A percentile compares a stretch with the other conserved stretches of the same genome.
phyloP scores from a whole-genome alignment of 768 basidiomycete species.

The Ramaria sp. region DNA sequence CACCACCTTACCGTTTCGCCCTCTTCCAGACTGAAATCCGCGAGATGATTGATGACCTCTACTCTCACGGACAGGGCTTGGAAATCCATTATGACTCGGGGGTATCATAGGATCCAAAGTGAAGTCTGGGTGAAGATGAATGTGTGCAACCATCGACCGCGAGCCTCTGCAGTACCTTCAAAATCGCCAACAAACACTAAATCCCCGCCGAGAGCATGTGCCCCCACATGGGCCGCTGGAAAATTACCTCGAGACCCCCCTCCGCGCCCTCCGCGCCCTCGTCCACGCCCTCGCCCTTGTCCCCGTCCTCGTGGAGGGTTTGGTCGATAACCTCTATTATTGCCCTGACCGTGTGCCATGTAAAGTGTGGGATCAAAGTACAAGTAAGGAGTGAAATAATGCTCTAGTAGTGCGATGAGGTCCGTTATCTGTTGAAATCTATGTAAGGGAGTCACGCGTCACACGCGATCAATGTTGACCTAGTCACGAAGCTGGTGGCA shows the following conservation, averaged over 20 bases:
- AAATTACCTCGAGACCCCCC: neutral
- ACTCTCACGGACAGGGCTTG: neutral
- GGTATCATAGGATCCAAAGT: neutral
- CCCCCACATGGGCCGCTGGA: neutral
- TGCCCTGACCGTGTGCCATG: conserved; percentile 2
- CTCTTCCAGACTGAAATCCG: neutral
- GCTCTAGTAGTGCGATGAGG: too few relatives aligned
- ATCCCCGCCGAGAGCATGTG: neutral
- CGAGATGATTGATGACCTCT: neutral
- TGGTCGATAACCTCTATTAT: neutral
- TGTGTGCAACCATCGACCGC: neutral
- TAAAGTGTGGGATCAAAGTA: neutral
- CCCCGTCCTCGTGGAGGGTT: neutral
- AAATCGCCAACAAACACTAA: conserved; percentile 5
- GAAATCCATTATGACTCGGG: neutral
- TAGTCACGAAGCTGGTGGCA: too few relatives aligned
- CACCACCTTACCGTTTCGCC: neutral
- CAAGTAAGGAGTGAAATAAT: neutral
- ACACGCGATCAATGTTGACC: too few relatives aligned
- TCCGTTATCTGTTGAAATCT: too few relatives aligned
- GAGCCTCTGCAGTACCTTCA: neutral
- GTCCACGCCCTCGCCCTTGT: neutral
- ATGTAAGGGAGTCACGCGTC: too few relatives aligned
- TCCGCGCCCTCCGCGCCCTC: conserved; percentile 2
- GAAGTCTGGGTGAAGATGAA: conserved; percentile 1